Evolutionary conservation across 2,329 filamentous ascomycete species (phyloP).

Genomic region (Fusarium stilboides): DNA sequence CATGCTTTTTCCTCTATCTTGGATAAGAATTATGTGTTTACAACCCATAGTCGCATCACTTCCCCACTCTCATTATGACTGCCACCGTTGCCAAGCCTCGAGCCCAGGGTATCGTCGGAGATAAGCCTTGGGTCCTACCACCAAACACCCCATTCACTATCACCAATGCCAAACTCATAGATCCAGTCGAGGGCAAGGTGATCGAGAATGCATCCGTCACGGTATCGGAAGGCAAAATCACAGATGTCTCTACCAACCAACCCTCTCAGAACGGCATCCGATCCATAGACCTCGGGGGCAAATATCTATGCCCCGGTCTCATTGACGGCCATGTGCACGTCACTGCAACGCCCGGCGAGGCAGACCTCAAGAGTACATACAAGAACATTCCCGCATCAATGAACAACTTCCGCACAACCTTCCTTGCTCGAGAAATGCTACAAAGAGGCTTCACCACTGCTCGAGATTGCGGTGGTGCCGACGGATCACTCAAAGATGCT

Average conservation of each 20-base stretch:
- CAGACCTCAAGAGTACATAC: slow-evolving; percentile 43
- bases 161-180: neutral
- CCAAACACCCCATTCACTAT: neutral
- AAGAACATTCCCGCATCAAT: slow-evolving; percentile 53
- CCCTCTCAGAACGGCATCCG: too few species aligned
- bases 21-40: neutral
- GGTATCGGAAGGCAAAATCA: neutral
- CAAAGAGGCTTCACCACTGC: slow-evolving; percentile 71
- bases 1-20: neutral
- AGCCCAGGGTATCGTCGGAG: neutral
- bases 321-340: slow-evolving; percentile 56
- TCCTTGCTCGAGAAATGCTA: slow-evolving; percentile 65
- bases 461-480: slow-evolving; percentile 71
- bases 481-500: slow-evolving; percentile 68
- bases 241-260: neutral
- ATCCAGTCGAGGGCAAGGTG: neutral
- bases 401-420: slow-evolving; percentile 63
- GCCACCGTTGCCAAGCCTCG: neutral
- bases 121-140: slow-evolving; percentile 5
- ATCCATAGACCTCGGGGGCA: slow-evolving; percentile 46
- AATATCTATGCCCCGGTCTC: slow-evolving; percentile 54
- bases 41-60: neutral
- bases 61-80: neutral
- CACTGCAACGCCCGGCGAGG: slow-evolving; percentile 50
- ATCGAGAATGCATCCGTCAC: neutral